These are phyloP conservation scores for Oehlia diaphana DNA, from an alignment of 192 early-diverging fungal genomes.

Conservation along the genomic window DNA sequence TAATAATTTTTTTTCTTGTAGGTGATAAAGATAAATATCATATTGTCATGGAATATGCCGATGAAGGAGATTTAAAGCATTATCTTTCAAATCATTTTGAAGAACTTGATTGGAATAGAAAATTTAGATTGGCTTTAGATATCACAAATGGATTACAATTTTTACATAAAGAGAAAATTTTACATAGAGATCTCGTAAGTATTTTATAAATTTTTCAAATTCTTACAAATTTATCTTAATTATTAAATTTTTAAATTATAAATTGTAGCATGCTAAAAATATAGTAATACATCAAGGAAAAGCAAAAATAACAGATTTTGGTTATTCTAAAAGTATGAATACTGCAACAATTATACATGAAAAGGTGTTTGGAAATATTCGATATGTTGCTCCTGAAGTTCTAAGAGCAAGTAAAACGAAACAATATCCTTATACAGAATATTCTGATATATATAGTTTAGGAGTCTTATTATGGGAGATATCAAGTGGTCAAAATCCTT, in stretches of 20 bases:
- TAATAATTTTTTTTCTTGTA: neutral
- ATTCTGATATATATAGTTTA: constrained; percentile 11
- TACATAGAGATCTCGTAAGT: constrained; percentile 11
- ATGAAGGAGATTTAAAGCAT: neutral
- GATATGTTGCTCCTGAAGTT: neutral
- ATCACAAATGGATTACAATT: neutral
- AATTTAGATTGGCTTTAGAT: neutral
- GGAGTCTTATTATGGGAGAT: constrained; percentile 15
- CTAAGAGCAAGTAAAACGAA: neutral
- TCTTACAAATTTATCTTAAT: neutral
- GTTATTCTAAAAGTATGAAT: neutral
- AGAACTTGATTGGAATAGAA: neutral
- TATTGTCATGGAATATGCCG: constrained; percentile 4
- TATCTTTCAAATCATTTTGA: neutral
- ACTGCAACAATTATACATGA: neutral
- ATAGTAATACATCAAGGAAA: neutral
- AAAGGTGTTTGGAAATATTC: neutral
- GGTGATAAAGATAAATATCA: neutral
- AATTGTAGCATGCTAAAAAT: neutral
- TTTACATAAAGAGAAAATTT: constrained; percentile 1
- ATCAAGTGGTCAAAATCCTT: neutral
- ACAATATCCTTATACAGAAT: neutral
- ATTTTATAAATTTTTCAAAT: neutral
- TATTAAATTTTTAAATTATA: neutral
- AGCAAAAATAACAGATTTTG: constrained; percentile 18